Conservation (phyloP, 305 asterid genomes). For the Petunia hybrid region DNA sequence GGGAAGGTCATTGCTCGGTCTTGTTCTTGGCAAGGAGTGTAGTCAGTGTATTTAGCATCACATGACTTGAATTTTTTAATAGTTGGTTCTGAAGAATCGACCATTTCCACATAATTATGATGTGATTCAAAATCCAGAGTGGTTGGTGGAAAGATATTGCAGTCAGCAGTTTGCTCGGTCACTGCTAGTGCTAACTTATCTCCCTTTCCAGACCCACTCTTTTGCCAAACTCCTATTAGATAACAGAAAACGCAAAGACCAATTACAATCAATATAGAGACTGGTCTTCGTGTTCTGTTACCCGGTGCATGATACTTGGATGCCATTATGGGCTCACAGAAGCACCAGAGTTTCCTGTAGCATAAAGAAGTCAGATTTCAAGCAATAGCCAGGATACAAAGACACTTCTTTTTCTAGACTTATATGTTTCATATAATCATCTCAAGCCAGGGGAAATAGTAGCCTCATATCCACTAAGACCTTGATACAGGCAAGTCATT, state of each 20-base stretch:
- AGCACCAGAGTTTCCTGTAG: constrained; percentile 45
- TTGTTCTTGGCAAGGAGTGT: constrained; percentile 97
- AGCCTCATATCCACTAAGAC: constrained; percentile 14
- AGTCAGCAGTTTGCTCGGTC: constrained; percentile 61
- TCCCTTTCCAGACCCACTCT: constrained; percentile 90
- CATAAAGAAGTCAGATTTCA: constrained; percentile 28
- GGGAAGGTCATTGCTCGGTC: constrained; percentile 93
- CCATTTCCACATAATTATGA: constrained; percentile 64
- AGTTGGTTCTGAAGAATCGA: constrained; percentile 67
- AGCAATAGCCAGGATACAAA: neutral
- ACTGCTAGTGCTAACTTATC: constrained; percentile 68
- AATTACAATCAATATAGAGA: constrained; percentile 65
- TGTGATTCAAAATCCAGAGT: constrained; percentile 79
- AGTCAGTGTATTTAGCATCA: constrained; percentile 63
- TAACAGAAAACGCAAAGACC: constrained; percentile 85
- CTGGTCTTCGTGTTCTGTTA: constrained; percentile 66
- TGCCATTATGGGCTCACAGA: constrained; percentile 56
- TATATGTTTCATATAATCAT: neutral
- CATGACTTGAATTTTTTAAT: constrained; percentile 70
- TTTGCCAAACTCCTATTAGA: constrained; percentile 86
- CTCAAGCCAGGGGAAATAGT: constrained; percentile 19
- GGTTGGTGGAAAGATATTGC: constrained; percentile 53
- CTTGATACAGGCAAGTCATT: neutral
- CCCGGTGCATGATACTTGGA: constrained; percentile 61
- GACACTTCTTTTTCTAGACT: too few species aligned